phyloP scores from a whole-genome alignment of 2,329 filamentous ascomycete genomes.

The Ilyonectria sp. region DNA sequence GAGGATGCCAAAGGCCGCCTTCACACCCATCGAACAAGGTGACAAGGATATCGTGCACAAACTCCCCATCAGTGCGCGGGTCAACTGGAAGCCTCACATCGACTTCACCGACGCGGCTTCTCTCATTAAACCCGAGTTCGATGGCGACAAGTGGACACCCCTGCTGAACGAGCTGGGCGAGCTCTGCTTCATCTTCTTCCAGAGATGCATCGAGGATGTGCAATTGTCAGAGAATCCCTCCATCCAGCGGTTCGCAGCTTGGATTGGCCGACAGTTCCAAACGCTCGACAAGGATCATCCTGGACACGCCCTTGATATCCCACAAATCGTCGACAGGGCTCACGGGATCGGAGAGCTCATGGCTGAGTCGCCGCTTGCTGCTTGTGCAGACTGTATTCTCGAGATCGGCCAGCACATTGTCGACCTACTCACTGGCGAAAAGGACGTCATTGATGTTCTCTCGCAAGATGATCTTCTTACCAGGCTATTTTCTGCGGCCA shows the following conservation, averaged over 20 bases:
- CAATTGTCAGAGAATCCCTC: neutral
- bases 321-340: neutral
- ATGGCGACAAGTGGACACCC: neutral
- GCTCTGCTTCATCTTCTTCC: neutral
- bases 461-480: constrained; percentile 21
- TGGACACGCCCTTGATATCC: neutral
- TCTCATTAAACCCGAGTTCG: neutral
- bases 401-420: constrained; percentile 24
- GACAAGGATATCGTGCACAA: no score
- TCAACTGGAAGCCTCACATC: neutral
- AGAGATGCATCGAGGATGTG: neutral
- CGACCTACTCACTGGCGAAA: constrained; percentile 23
- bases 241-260: neutral
- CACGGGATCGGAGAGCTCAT: neutral
- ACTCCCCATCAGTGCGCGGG: neutral
- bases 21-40: no score
- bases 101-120: neutral
- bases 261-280: neutral
- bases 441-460: constrained; percentile 26
- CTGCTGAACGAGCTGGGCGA: neutral
- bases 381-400: constrained; percentile 20
- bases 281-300: neutral
- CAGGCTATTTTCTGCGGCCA: constrained; percentile 18
- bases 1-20: no score
- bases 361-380: neutral